Evolutionary conservation across 352 stramenopile species (phyloP), one percentile per base, ranked within the genome.

Genomic region (Phytophthora kernoviae): DNA sequence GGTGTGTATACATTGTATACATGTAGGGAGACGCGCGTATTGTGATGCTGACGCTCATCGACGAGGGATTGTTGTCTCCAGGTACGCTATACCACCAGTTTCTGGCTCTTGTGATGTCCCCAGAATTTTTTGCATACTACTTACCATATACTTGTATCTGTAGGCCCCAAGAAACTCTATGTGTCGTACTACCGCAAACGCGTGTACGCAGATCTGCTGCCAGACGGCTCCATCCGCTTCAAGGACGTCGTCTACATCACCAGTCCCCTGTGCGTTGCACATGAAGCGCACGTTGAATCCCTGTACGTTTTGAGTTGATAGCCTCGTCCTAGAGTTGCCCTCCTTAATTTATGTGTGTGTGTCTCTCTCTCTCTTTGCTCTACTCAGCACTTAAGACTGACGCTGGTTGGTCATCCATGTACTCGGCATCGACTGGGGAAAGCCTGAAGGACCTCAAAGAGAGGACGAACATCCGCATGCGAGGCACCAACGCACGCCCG

Each of bases 281-380:
- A 93, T 93, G 83, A 93, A 93, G 68, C 83, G 83, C 44, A 84
- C 81, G 52, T 68, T 93, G 3, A 93, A 93, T 54, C 83, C 83
- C 21, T 84, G 79, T 86, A 77, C 46, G 77, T 61, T n/a, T n/a
- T n/a, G n/a, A n/a, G n/a, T 26, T 59, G 20, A 5, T 9, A 18
- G 2, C 27, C 46, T 32, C 58, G 20, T 62, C 59, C 54, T 24
- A 55, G 33, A 53, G 46, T 2, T 26, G 4, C n/a, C n/a, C n/a
- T n/a, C n/a, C n/a, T n/a, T n/a, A n/a, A n/a, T n/a, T n/a, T 18
- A 22, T 43, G 36, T 34, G 4, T 9, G 12, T 52, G 22, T 33
- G 36, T 26, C 5, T 18, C 7, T 42, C 7, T 15, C 26, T 39
- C 27, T 26, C 14, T 2, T 39, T 18, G n/a, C 37, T 52, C 8